Conservation (phyloP, 495 filamentous ascomycete species). For the Cenococcum geophilum region DNA sequence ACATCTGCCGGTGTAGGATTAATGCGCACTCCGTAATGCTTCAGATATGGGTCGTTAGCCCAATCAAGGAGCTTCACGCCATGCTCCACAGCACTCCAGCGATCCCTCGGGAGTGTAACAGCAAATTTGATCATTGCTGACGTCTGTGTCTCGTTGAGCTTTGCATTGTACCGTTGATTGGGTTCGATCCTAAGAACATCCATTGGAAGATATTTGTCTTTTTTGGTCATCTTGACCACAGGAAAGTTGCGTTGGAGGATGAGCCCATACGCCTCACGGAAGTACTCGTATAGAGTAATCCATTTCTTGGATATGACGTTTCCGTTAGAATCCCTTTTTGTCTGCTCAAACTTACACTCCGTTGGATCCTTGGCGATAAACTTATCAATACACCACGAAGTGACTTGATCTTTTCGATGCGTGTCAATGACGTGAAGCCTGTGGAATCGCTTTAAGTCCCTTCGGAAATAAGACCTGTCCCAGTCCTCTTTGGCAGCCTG, state of each 20-base stretch:
- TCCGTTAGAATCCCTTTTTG: constrained; percentile 42
- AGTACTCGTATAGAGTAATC: constrained; percentile 62
- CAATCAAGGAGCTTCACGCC: constrained; percentile 64
- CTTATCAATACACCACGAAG: constrained; percentile 56
- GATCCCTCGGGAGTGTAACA: constrained; percentile 55
- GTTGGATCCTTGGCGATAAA: constrained; percentile 52
- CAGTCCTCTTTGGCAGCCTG: constrained; percentile 16
- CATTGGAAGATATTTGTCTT: constrained; percentile 65
- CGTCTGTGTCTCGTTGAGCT: constrained; percentile 67
- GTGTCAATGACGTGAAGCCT: constrained; percentile 62
- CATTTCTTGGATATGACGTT: constrained; percentile 18
- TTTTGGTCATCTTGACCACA: constrained; percentile 62
- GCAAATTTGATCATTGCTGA: constrained; percentile 84
- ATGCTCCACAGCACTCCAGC: constrained; percentile 55
- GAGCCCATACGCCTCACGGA: constrained; percentile 56
- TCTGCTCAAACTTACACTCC: constrained; percentile 52
- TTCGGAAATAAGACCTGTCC: constrained; percentile 41
- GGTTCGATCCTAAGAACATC: constrained; percentile 58
- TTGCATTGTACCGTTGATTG: constrained; percentile 73
- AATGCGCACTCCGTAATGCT: constrained; percentile 63
- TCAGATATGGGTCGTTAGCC: constrained; percentile 58
- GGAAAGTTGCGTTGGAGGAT: constrained; percentile 54
- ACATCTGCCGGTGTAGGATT: constrained; percentile 51
- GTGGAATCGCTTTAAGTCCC: constrained; percentile 50
- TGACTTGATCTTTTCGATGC: constrained; percentile 41